Conservation (phyloP, 2,329 filamentous ascomycete species). For the Colletotrichum sidae region DNA sequence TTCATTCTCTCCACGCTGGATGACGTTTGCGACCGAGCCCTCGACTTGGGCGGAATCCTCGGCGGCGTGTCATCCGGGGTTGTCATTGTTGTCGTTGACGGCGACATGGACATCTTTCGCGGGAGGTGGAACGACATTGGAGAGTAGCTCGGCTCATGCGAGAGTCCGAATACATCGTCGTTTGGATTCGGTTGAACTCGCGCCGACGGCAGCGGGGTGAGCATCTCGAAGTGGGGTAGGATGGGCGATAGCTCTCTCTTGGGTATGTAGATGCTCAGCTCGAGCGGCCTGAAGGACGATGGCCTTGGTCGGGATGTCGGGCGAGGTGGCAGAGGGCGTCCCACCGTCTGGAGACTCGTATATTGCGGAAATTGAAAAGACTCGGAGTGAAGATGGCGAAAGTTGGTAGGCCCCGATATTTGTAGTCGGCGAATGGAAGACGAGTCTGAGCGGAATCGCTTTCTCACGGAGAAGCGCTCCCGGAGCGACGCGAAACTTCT, state of each 20-base stretch:
- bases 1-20: conserved; percentile 64
- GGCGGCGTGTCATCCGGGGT: conserved; percentile 48
- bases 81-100: conserved; percentile 41
- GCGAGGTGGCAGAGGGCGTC: conserved; percentile 41
- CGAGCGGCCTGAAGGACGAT: conserved; percentile 63
- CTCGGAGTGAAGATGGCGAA: conserved; percentile 67
- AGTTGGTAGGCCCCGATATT: conserved; percentile 70
- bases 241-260: conserved; percentile 66
- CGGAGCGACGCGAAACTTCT: conserved; percentile 53
- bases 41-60: conserved; percentile 58
- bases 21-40: conserved; percentile 57
- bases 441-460: conserved; percentile 57
- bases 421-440: conserved; percentile 60
- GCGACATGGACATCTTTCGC: conserved; percentile 54
- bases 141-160: conserved; percentile 60
- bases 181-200: conserved; percentile 46
- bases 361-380: conserved; percentile 52
- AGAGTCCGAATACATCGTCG: conserved; percentile 49
- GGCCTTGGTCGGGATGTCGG: conserved; percentile 42
- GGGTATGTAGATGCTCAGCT: conserved; percentile 65
- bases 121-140: conserved; percentile 68
- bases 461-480: conserved; percentile 57
- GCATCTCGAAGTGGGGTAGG: conserved; percentile 61
- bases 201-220: conserved; percentile 40
- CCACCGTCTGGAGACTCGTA: conserved; percentile 43